Conservation (phyloP, 441 rosid species). For the Adansonia rubrostipa region DNA sequence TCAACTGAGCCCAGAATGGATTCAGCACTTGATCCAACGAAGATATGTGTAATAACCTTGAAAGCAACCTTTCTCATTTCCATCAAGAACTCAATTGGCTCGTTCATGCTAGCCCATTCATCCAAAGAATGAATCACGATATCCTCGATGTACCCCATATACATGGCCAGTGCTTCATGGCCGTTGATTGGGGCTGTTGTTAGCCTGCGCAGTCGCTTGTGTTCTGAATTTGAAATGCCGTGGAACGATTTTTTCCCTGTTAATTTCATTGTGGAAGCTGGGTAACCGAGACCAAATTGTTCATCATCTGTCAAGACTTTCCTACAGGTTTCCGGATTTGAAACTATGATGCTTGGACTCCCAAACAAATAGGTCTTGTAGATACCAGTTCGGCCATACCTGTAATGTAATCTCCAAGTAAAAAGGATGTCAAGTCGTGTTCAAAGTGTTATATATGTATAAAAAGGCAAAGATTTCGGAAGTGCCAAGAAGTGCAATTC, state of each 20-base stretch:
- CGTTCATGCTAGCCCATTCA: constrained; percentile 35
- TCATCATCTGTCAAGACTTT: constrained; percentile 38
- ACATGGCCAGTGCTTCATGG: constrained; percentile 38
- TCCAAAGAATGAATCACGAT: constrained; percentile 32
- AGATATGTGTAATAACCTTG: constrained; percentile 38
- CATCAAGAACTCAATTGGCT: constrained; percentile 34
- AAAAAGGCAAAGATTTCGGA: neutral
- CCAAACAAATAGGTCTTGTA: constrained; percentile 42
- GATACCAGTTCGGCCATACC: constrained; percentile 40
- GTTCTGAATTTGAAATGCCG: constrained; percentile 39
- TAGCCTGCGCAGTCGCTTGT: constrained; percentile 37
- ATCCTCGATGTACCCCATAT: constrained; percentile 31
- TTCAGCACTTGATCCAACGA: constrained; percentile 15
- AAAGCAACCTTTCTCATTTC: constrained; percentile 42
- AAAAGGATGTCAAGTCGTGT: neutral
- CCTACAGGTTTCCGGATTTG: constrained; percentile 36
- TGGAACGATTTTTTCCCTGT: constrained; percentile 37
- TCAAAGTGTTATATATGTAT: neutral
- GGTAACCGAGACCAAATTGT: constrained; percentile 41
- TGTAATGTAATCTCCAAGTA: constrained; percentile 10
- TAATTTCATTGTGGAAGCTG: constrained; percentile 29
- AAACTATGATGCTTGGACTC: constrained; percentile 38
- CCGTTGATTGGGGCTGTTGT: constrained; percentile 37
- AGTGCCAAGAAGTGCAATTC: no score
- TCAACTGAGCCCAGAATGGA: neutral